These are phyloP conservation scores for Nicotiana undulata DNA, from an alignment of 257 asterid species.

Conservation along the genomic window DNA sequence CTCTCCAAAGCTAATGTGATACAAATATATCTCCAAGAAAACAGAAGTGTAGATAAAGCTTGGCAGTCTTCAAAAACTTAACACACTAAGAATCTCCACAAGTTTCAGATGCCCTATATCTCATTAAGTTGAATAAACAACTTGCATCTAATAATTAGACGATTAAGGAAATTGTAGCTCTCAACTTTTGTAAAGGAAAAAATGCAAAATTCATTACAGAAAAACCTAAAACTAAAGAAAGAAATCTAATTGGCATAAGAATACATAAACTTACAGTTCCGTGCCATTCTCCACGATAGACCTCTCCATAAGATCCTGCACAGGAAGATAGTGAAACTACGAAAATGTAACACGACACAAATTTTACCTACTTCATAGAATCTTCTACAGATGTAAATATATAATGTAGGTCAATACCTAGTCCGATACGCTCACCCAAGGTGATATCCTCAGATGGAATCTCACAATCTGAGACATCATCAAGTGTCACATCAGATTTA, in stretches of 20 bases:
- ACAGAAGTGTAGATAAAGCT: neutral
- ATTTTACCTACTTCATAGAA: constrained; percentile 8
- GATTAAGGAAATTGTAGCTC: neutral
- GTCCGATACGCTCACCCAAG: constrained; percentile 99
- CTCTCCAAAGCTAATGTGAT: neutral
- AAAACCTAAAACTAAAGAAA: neutral
- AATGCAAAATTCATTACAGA: neutral
- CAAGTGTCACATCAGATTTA: constrained; percentile 68
- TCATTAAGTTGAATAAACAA: constrained; percentile 4
- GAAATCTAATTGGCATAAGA: neutral
- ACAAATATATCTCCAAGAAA: neutral
- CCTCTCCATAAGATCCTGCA: constrained; percentile 97
- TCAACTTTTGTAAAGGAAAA: neutral
- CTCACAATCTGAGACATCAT: constrained; percentile 96
- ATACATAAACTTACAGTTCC: constrained; percentile 75
- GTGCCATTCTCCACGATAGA: constrained; percentile 95
- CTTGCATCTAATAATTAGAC: neutral
- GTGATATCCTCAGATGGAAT: constrained; percentile 85
- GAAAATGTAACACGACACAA: constrained; percentile 7
- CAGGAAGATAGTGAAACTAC: constrained; percentile 14
- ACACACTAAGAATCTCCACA: neutral
- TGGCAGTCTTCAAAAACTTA: neutral
- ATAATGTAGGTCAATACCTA: constrained; percentile 53
- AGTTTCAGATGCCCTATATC: neutral
- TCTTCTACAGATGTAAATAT: constrained; percentile 8